phyloP scores from a whole-genome alignment of 305 asterid species.

The Fraxinus angustifolia region DNA sequence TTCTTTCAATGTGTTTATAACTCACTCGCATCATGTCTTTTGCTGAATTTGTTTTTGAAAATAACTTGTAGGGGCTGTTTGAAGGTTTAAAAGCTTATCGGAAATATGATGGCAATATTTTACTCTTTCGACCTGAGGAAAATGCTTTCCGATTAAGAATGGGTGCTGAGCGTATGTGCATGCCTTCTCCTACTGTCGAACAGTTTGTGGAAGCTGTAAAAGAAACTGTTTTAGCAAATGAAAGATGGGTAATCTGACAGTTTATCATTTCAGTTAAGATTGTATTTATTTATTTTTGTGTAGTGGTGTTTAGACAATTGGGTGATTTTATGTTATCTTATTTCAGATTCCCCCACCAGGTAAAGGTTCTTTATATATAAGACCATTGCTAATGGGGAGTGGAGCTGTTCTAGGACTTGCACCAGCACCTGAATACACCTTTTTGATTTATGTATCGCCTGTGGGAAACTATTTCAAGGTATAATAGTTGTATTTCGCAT shows the following conservation, averaged over 20 bases:
- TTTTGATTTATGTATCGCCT: conserved; percentile 82
- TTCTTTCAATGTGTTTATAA: background rate
- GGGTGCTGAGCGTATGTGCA: conserved; percentile 98
- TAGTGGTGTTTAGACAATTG: background rate
- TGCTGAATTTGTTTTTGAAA: background rate
- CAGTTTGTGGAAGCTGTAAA: conserved; percentile 87
- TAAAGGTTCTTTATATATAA: conserved; percentile 87
- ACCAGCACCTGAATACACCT: conserved; percentile 96
- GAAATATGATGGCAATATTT: conserved; percentile 72
- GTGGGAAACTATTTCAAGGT: conserved; percentile 98
- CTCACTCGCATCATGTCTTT: background rate
- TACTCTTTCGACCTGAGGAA: conserved; percentile 88
- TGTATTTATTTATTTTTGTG: background rate
- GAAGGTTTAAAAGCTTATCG: conserved; percentile 90
- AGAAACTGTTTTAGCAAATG: conserved; percentile 79
- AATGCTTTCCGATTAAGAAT: conserved; percentile 62
- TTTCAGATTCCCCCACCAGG: conserved; percentile 95
- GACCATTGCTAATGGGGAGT: conserved; percentile 98
- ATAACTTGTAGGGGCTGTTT: conserved; percentile 64
- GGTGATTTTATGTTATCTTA: background rate
- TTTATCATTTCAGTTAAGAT: conserved; percentile 2
- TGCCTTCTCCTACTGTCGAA: conserved; percentile 88
- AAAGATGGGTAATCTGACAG: conserved; percentile 76
- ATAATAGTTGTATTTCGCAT: conserved; percentile 12
- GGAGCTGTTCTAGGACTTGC: conserved; percentile 97